Percentiles rank a stretch among this genome's conserved stretches.
These are phyloP conservation scores for Rhodamnia argentea DNA, from an alignment of 345 rosid species.

Conservation along the genomic window DNA sequence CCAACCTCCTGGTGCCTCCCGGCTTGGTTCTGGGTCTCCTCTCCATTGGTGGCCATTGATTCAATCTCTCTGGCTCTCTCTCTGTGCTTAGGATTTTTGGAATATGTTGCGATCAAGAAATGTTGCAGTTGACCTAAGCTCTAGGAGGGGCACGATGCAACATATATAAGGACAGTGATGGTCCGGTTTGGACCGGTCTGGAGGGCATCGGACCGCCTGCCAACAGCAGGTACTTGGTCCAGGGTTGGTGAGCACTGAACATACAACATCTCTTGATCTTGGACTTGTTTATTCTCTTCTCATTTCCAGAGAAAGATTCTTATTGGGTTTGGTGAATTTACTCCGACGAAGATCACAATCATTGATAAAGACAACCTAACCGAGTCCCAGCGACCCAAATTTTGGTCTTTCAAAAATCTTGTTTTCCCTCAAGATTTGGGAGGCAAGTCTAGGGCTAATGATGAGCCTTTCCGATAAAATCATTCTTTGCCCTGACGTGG, in stretches of 20 bases:
- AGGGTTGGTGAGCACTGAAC: slow-evolving; percentile 23
- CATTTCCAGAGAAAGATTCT: background rate
- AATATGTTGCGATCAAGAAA: background rate
- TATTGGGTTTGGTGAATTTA: background rate
- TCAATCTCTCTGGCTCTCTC: background rate
- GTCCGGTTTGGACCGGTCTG: slow-evolving; percentile 9
- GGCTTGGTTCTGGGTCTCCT: slow-evolving; percentile 44
- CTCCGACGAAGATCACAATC: background rate
- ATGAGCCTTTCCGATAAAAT: background rate
- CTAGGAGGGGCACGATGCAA: background rate
- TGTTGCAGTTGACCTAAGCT: background rate
- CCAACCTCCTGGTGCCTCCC: slow-evolving; percentile 86
- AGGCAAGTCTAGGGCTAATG: background rate
- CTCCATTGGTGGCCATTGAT: slow-evolving; percentile 42
- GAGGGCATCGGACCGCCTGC: slow-evolving; percentile 5
- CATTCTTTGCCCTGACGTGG: background rate
- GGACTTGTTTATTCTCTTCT: background rate
- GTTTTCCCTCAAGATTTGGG: background rate
- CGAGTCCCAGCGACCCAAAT: background rate
- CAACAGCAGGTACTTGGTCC: slow-evolving; percentile 4
- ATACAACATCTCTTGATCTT: background rate
- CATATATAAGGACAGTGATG: background rate
- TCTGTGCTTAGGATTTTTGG: background rate
- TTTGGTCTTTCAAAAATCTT: background rate
- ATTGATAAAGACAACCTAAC: background rate